phyloP scores from a whole-genome alignment of 2,329 filamentous ascomycete genomes.

The Aspergillus carbonarius region DNA sequence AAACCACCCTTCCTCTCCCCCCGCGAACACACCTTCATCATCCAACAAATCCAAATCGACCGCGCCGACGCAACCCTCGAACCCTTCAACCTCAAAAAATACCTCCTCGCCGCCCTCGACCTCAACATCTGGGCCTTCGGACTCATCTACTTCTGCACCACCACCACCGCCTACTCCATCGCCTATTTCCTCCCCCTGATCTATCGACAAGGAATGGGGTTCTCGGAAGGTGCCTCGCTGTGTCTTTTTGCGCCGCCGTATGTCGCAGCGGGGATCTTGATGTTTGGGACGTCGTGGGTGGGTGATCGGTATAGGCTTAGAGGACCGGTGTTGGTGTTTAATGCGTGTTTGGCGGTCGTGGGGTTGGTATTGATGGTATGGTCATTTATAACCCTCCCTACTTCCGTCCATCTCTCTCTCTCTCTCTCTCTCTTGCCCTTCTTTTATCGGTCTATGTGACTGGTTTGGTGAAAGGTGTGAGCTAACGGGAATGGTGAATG shows the following conservation, averaged over 20 bases:
- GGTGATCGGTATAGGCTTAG: constrained; percentile 30
- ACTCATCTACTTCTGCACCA: constrained; percentile 27
- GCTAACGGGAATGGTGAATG: too few species aligned
- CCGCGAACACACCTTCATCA: constrained; percentile 45
- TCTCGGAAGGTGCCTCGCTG: constrained; percentile 23
- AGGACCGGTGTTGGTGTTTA: constrained; percentile 26
- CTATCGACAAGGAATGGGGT: constrained; percentile 27
- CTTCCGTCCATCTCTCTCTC: too few species aligned
- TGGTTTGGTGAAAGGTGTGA: too few species aligned
- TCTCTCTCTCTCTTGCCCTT: too few species aligned
- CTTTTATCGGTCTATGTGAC: too few species aligned
- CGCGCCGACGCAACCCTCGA: constrained; percentile 53
- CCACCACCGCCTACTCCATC: constrained; percentile 18
- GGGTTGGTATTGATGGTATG: constrained; percentile 29
- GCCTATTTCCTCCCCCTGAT: constrained; percentile 22
- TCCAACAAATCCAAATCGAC: constrained; percentile 53
- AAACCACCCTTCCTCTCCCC: constrained; percentile 51
- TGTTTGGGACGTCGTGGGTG: constrained; percentile 24
- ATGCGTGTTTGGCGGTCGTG: constrained; percentile 25
- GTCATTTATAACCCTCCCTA: too few species aligned
- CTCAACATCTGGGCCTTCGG: constrained; percentile 60
- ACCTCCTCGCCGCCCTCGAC: constrained; percentile 51
- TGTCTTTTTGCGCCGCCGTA: constrained; percentile 31
- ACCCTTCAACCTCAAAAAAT: constrained; percentile 51
- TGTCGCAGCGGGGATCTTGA: constrained; percentile 24